Evolutionary conservation across 768 basidiomycete species (phyloP).

Genomic region (Tulasnella sp.): DNA sequence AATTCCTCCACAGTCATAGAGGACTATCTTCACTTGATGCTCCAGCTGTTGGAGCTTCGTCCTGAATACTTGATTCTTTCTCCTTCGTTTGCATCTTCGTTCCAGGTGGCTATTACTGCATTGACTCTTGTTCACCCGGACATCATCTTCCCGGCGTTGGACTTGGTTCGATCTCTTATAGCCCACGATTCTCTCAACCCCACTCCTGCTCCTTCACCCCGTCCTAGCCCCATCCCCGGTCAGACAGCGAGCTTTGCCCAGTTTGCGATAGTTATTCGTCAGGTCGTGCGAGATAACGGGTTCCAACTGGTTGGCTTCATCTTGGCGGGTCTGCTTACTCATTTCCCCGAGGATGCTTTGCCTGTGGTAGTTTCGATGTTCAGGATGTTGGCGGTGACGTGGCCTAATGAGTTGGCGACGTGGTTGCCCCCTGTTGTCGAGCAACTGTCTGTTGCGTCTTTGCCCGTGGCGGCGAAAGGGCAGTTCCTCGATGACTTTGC

Average conservation of each 20-base stretch:
- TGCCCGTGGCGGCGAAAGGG: constrained; percentile 52
- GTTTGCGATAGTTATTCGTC: constrained; percentile 50
- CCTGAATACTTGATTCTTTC: constrained; percentile 75
- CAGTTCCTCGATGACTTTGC: constrained; percentile 64
- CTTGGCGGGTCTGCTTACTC: constrained; percentile 66
- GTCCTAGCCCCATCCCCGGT: constrained; percentile 33
- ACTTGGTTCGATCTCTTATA: constrained; percentile 63
- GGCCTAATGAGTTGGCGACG: constrained; percentile 51
- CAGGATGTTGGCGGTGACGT: constrained; percentile 50
- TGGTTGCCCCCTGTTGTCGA: constrained; percentile 68
- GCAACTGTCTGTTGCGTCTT: constrained; percentile 47
- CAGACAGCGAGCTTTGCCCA: constrained; percentile 45
- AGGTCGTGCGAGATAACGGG: constrained; percentile 57
- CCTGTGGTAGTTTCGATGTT: constrained; percentile 66
- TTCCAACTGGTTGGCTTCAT: constrained; percentile 54
- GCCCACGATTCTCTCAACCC: constrained; percentile 56
- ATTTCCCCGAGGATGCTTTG: constrained; percentile 78
- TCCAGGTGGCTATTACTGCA: constrained; percentile 62
- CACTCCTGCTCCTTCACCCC: constrained; percentile 28
- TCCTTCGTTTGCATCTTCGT: constrained; percentile 60
- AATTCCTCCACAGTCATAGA: constrained; percentile 61
- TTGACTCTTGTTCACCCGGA: constrained; percentile 75
- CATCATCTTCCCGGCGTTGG: constrained; percentile 66
- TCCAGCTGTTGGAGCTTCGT: constrained; percentile 49
- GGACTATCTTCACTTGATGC: constrained; percentile 76